These are phyloP conservation scores for Nasturtium officinale DNA, from an alignment of 345 rosid species.

Conservation along the genomic window DNA sequence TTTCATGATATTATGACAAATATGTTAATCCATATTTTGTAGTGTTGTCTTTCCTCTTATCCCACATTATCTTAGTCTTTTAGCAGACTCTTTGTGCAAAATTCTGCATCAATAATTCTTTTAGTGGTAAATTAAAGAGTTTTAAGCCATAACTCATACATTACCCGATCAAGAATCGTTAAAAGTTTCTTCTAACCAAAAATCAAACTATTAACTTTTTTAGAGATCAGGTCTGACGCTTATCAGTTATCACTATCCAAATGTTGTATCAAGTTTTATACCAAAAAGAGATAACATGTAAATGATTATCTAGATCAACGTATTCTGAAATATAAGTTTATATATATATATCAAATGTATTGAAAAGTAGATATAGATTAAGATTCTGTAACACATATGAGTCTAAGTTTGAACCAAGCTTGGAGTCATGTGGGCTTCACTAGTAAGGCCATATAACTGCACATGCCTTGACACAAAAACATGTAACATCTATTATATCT, in stretches of 20 bases:
- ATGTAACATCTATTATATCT: conserved; percentile 56
- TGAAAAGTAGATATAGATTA: neutral
- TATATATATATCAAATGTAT: conserved; percentile 17
- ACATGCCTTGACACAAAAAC: conserved; percentile 60
- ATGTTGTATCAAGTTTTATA: neutral
- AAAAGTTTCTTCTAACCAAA: neutral
- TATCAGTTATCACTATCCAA: no score
- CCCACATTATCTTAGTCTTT: neutral
- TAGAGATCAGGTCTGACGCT: no score
- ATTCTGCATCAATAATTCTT: neutral
- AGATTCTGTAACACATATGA: conserved; percentile 5
- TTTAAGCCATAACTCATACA: neutral
- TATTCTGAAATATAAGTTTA: no score
- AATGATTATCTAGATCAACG: no score
- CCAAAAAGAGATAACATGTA: no score
- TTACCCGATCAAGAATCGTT: neutral
- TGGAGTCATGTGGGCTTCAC: conserved; percentile 68
- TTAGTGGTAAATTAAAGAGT: neutral
- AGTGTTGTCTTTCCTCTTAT: neutral
- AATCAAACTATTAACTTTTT: no score
- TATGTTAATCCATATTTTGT: neutral
- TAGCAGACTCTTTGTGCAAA: neutral
- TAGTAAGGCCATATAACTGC: conserved; percentile 47
- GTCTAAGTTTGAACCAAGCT: conserved; percentile 41
- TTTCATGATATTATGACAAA: neutral